Base-by-base conservation (phyloP, 371 early-diverging fungal species). In the Parasitella parasitica region DNA sequence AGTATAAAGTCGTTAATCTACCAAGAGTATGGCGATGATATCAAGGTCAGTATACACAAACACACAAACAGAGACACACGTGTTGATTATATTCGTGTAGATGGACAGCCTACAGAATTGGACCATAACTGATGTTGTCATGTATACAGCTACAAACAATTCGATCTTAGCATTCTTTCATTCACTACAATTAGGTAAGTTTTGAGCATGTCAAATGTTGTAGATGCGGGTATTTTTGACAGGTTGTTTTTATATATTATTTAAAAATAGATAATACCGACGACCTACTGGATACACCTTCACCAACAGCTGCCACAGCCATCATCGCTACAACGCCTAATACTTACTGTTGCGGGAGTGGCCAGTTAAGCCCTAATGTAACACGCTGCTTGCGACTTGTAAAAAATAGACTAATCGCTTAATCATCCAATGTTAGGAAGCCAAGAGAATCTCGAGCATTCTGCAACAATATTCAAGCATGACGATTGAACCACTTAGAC, bases 161-260 rank as follows among this genome's bases (percentile, higher is more conserved):
- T 70, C 80, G 12, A 72, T 85, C 4, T 75, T 86, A 5, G 72
- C 82, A 3, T 85, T 84, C 56, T 86, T 85, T 59, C 85, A 86
- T 63, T 69, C 57, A 20, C 38, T 38, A 24, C 24, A 37, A 15
- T 24, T 39, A 55, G 55, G 55, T 55, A 15, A 37, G 38, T 35
- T 36, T 50, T 28, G 8, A 16, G 15, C 16, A 28, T 28, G 28
- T 28, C 28, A 50, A 50, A 50, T n/a, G 16, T 28, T 27, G 16
- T 41, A 28, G 24, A 39, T 55, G 27, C 16, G 18, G 5, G 26
- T 46, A 20, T 46, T 58, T 46, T 48, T 39, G 41, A 41, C 38
- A 55, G 49, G 6, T 49, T 49, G 13, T 49, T 20, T 43, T 49
- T 49, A 27, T 27, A 27, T 18, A 20, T 18, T 41, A 22, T 41